A percentile compares a stretch with the other conserved stretches of the same genome.
Evolutionary conservation across 345 rosid species (phyloP).

Genomic region (Arabis hirsuta): DNA sequence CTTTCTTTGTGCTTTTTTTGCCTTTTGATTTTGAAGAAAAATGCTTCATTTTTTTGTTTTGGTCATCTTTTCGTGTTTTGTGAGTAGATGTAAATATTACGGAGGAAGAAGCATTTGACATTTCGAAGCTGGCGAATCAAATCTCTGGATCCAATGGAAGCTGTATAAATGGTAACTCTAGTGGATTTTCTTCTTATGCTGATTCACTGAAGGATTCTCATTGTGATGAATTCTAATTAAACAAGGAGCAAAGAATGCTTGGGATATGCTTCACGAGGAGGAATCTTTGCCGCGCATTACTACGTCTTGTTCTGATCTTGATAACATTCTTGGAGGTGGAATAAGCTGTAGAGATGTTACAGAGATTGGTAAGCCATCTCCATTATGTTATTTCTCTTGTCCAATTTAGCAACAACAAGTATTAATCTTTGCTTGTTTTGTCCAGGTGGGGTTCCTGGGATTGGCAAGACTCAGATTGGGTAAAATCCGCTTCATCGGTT

Average conservation of each 20-base stretch:
- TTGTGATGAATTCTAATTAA: constrained; percentile 1
- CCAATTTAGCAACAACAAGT: constrained; percentile 13
- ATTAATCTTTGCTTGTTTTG: constrained; percentile 3
- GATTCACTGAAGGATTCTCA: constrained; percentile 17
- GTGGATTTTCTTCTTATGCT: constrained; percentile 10
- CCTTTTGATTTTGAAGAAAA: neutral
- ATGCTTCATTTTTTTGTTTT: neutral
- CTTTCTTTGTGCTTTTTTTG: neutral
- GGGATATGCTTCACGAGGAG: constrained; percentile 91
- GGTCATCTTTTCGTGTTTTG: neutral
- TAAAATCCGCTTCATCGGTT: constrained; percentile 33
- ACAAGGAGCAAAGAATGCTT: constrained; percentile 81
- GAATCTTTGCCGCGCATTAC: constrained; percentile 63
- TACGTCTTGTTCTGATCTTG: constrained; percentile 84
- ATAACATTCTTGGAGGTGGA: constrained; percentile 86
- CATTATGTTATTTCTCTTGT: neutral
- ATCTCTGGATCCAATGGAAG: constrained; percentile 35
- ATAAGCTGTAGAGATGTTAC: constrained; percentile 89
- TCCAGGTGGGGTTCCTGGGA: constrained; percentile 87
- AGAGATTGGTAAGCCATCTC: constrained; percentile 68
- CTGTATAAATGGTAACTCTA: constrained; percentile 52
- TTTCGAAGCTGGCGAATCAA: constrained; percentile 54
- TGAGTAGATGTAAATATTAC: constrained; percentile 57
- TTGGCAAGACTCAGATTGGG: constrained; percentile 98
- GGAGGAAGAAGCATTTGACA: constrained; percentile 62